phyloP scores from a whole-genome alignment of 2,329 filamentous ascomycete genomes.

The Sordariomycetes sp. region DNA sequence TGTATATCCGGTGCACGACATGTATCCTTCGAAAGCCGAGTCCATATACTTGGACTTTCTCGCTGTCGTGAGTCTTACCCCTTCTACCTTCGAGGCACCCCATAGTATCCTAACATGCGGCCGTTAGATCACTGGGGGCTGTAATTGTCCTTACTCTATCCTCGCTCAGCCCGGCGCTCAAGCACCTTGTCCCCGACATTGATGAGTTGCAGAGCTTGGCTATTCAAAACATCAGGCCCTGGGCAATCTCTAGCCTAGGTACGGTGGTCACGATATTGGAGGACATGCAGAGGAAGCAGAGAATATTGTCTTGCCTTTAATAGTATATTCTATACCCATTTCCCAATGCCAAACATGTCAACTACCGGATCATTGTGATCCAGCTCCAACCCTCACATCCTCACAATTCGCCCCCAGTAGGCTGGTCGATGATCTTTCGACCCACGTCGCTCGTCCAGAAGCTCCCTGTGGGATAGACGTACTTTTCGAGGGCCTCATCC shows the following conservation, averaged over 20 bases:
- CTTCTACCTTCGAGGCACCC: not conserved
- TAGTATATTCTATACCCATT: not conserved
- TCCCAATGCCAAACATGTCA: not conserved
- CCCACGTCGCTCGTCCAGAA: constrained; percentile 17
- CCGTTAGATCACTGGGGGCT: constrained; percentile 16
- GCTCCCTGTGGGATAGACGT: constrained; percentile 15
- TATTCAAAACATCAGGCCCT: constrained; percentile 14
- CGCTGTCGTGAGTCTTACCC: constrained; percentile 13
- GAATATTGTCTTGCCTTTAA: constrained; percentile 10
- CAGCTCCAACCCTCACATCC: not conserved
- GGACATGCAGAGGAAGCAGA: constrained; percentile 14
- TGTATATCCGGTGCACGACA: constrained; percentile 14
- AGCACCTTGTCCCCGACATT: constrained; percentile 16
- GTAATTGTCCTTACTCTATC: constrained; percentile 17
- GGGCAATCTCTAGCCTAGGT: constrained; percentile 14
- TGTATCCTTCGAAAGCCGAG: constrained; percentile 14
- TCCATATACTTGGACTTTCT: constrained; percentile 20
- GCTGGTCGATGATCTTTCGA: constrained; percentile 14
- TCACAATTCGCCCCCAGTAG: constrained; percentile 16
- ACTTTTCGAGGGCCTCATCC: constrained; percentile 14
- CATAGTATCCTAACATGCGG: not conserved
- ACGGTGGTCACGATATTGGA: constrained; percentile 15
- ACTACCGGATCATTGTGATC: not conserved
- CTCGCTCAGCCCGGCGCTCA: constrained; percentile 12
- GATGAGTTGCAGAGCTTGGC: constrained; percentile 14